A percentile compares a stretch with the other conserved stretches of the same genome.
Conservation (phyloP, 2,329 filamentous ascomycete species). For the Epichloe hybrida region DNA sequence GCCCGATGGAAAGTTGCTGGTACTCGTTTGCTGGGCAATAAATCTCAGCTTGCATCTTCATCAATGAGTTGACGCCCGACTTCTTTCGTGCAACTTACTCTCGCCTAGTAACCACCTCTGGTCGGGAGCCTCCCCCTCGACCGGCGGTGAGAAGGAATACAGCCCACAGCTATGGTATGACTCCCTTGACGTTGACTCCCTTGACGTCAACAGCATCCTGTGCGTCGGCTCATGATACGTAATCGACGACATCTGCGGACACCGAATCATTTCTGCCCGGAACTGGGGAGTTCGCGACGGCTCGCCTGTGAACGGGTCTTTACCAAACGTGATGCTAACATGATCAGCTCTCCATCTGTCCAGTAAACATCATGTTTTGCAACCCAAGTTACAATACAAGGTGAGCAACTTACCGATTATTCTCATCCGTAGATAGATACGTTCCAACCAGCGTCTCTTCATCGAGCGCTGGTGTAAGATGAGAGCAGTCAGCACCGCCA, state of each 20-base stretch:
- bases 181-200: conserved; percentile 20
- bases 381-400: neutral
- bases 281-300: conserved; percentile 5
- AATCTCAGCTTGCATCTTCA: too few relatives aligned
- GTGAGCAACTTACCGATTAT: conserved; percentile 22
- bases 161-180: conserved; percentile 20
- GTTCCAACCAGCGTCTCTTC: conserved; percentile 22
- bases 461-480: conserved; percentile 17
- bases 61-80: too few relatives aligned
- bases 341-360: neutral
- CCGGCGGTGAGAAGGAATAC: conserved; percentile 24
- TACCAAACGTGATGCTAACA: conserved; percentile 6
- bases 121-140: conserved; percentile 7
- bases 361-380: neutral
- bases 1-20: conserved; percentile 17
- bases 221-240: conserved; percentile 30
- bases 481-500: neutral
- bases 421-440: conserved; percentile 29
- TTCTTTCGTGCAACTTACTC: conserved; percentile 12
- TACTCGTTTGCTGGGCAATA: conserved; percentile 17
- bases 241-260: conserved; percentile 31
- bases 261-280: conserved; percentile 23
- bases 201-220: conserved; percentile 29
- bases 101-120: conserved; percentile 27
- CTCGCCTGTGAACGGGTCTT: conserved; percentile 1